Evolutionary conservation across 164 flowering plant genomes (phyloP), one percentile per base, ranked within the genome.

Genomic region (Sextonia rubra): DNA sequence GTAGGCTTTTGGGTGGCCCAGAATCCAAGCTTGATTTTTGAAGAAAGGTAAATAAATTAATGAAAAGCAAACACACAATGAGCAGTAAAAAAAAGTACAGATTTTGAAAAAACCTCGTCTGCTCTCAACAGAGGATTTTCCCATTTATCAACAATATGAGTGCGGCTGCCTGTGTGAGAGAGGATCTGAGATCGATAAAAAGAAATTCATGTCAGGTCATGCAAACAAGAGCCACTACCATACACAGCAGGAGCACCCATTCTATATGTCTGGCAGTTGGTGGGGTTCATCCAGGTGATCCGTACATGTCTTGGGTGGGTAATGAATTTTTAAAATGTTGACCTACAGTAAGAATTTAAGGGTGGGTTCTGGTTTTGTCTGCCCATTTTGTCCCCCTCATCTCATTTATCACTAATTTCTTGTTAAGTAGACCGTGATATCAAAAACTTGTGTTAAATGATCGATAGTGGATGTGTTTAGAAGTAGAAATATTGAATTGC

Each of bases 161-260:
- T 3, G 20, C 1, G 14, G 58, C n/a, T 0, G 58, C 58, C 58
- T 20, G 6, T 2, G 70, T 37, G 44, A 68, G 70, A 68, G 70
- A 68, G 73, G n/a, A 63, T 20, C 23, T 9, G 29, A 47, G 71
- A 71, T 55, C 60, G 26, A 66, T 60, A 67, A 69, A 58, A 44
- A 71, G 70, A 71, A 11, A 71, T 65, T 71, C 70, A 68, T 72
- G 78, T 73, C 81, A 73, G 73, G 76, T 79, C 74, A 76, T 79
- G 79, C 79, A 76, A 70, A 72, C 15, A 56, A 15, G 47, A 32
- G 60, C 17, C 64, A 56, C 69, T 29, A 6, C 27, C 68, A 22
- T 22, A 22, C 64, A 22, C 24, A 5, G 27, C 20, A 23, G 72
- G 44, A 58, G 6, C 56, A 69, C 72, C 20, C 9, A 55, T 25